Evolutionary conservation across 805 yeast genomes (phyloP).

Genomic region (Myxozyma neotropica): DNA sequence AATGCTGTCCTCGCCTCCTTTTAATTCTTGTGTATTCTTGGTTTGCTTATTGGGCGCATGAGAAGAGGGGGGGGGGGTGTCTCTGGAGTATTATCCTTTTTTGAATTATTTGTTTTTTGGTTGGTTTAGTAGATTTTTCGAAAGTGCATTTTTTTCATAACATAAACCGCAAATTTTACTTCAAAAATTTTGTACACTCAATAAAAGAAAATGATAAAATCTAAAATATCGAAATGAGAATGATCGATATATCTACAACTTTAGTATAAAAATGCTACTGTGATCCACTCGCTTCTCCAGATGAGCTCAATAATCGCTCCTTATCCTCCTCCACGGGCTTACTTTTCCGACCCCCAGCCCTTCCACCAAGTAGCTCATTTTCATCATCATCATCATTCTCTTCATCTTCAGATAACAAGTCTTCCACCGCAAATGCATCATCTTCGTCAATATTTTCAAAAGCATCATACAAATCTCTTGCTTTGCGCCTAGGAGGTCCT

Average conservation of each 20-base stretch:
- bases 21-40: neutral
- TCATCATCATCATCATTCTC: constrained; percentile 25
- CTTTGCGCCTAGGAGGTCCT: constrained; percentile 21
- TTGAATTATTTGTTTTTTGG: neutral
- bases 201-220: neutral
- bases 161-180: neutral
- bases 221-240: no score
- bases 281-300: constrained; percentile 13
- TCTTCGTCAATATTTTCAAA: constrained; percentile 34
- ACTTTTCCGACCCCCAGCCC: constrained; percentile 8
- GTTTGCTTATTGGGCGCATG: neutral
- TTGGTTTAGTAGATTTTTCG: neutral
- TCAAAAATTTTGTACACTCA: neutral
- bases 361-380: neutral
- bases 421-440: constrained; percentile 31
- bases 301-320: constrained; percentile 6
- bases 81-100: neutral
- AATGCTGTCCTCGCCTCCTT: constrained; percentile 25
- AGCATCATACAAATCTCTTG: constrained; percentile 33
- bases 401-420: constrained; percentile 27
- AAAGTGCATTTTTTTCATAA: neutral
- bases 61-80: neutral
- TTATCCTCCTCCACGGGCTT: constrained; percentile 11
- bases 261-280: neutral
- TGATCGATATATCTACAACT: no score